These are phyloP conservation scores for Euphorbia celastroides DNA, from an alignment of 441 rosid species.

Conservation along the genomic window DNA sequence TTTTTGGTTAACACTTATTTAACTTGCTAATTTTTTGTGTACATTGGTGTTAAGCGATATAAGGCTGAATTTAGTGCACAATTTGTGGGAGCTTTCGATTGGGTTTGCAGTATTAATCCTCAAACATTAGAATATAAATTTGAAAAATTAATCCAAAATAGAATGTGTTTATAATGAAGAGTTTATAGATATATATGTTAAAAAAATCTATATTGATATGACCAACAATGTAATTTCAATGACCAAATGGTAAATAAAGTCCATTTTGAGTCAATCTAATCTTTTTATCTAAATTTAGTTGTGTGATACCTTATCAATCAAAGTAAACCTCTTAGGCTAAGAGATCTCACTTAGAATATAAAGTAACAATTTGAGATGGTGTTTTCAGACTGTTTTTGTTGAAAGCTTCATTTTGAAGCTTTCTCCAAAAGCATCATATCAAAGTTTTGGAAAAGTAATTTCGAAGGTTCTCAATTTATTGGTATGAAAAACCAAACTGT, in stretches of 20 bases:
- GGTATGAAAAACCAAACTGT: too few relatives aligned
- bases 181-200: not conserved
- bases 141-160: not conserved
- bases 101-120: not conserved
- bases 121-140: not conserved
- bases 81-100: not conserved
- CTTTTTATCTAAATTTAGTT: not conserved
- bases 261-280: not conserved
- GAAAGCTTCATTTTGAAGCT: too few relatives aligned
- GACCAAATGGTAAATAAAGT: not conserved
- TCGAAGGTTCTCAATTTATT: too few relatives aligned
- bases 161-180: too few relatives aligned
- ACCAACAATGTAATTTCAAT: not conserved
- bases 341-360: too few relatives aligned
- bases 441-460: too few relatives aligned
- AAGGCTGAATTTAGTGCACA: not conserved
- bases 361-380: too few relatives aligned
- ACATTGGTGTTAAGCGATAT: not conserved
- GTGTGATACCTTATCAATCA: not conserved
- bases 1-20: not conserved
- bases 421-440: too few relatives aligned
- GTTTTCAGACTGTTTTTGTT: too few relatives aligned
- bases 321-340: not conserved
- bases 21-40: too few relatives aligned
- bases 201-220: not conserved